These are phyloP conservation scores for Speleostelium caveatum DNA, from an alignment of 78 protist genomes.

Conservation along the genomic window DNA sequence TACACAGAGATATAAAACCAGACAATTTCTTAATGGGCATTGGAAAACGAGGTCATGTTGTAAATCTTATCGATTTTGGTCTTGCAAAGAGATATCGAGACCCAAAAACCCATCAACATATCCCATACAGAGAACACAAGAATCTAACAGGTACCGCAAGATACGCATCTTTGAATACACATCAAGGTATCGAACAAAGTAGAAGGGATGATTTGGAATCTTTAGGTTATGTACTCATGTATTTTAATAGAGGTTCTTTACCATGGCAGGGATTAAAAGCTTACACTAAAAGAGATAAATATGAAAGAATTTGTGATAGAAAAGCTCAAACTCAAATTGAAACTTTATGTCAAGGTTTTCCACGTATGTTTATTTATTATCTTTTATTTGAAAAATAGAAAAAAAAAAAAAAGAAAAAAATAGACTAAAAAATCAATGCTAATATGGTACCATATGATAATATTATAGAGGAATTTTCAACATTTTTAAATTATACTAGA, in stretches of 20 bases:
- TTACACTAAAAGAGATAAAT: conserved; percentile 95
- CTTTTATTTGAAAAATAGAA: background rate
- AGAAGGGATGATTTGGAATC: conserved; percentile 98
- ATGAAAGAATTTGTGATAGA: conserved; percentile 95
- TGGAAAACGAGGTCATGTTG: conserved; percentile 81
- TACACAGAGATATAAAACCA: conserved; percentile 96
- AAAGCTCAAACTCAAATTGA: conserved; percentile 93
- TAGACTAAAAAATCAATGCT: too few species aligned
- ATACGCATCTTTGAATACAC: conserved; percentile 96
- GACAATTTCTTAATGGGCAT: conserved; percentile 96
- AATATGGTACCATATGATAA: too few species aligned
- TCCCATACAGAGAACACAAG: conserved; percentile 97
- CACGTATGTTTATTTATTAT: conserved; percentile 31
- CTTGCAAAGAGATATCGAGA: conserved; percentile 97
- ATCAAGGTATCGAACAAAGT: conserved; percentile 95
- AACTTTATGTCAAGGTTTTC: conserved; percentile 92
- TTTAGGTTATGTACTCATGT: conserved; percentile 95
- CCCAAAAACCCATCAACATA: conserved; percentile 95
- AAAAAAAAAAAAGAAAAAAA: too few species aligned
- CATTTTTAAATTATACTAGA: conserved; percentile 80
- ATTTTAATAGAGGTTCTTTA: conserved; percentile 94
- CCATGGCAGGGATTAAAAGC: conserved; percentile 99
- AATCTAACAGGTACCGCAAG: conserved; percentile 98
- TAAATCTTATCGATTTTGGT: conserved; percentile 97
- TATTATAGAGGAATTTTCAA: conserved; percentile 59